These are phyloP conservation scores for Xylaria hypoxylon DNA, from an alignment of 2,329 filamentous ascomycete species.

Conservation along the genomic window DNA sequence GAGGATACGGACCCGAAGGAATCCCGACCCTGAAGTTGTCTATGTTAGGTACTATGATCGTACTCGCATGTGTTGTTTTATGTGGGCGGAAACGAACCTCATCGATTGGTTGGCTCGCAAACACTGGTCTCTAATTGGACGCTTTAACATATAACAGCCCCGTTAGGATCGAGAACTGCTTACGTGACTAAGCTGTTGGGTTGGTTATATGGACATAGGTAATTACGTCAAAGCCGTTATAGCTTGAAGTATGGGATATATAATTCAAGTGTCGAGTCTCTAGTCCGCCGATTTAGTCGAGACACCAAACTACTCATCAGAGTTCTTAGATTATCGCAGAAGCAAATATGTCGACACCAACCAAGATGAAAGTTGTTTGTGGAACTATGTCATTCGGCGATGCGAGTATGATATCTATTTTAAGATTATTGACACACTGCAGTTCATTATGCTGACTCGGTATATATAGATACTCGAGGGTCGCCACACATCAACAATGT, in stretches of 20 bases:
- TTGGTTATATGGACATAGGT: not conserved
- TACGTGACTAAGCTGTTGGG: not conserved
- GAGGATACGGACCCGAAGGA: not conserved
- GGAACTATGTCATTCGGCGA: conserved; percentile 37
- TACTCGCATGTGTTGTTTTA: not conserved
- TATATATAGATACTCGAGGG: conserved; percentile 21
- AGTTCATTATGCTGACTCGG: not conserved
- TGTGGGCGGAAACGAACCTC: not conserved
- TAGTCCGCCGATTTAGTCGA: not conserved
- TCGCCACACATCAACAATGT: conserved; percentile 34
- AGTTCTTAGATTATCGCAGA: not conserved
- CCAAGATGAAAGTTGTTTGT: conserved; percentile 35
- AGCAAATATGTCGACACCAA: conserved; percentile 21
- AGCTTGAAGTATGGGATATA: conserved; percentile 8
- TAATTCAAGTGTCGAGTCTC: not conserved
- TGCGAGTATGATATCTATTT: conserved; percentile 11
- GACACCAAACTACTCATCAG: not conserved
- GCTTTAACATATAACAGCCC: not conserved
- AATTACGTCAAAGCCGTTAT: not conserved
- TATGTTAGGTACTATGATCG: not conserved
- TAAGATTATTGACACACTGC: not conserved
- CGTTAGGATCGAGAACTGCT: not conserved
- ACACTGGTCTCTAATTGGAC: conserved; percentile 22
- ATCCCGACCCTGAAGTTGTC: not conserved
- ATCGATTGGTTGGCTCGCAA: conserved; percentile 27